Conservation (phyloP, 352 stramenopile species). For the Phytophthora pluvialis region DNA sequence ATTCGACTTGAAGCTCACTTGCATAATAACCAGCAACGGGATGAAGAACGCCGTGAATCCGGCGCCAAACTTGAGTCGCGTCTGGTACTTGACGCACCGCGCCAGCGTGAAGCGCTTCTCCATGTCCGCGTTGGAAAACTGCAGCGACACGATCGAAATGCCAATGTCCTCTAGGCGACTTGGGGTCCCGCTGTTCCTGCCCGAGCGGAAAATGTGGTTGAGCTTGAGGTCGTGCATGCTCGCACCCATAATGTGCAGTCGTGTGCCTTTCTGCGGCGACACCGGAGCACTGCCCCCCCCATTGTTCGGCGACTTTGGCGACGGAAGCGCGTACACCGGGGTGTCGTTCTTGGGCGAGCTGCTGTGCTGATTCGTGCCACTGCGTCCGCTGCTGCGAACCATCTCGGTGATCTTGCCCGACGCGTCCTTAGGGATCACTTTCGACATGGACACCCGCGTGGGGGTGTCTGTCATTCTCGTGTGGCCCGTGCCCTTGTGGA, state of each 20-base stretch:
- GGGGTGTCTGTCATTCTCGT: conserved; percentile 78
- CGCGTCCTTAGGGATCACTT: conserved; percentile 75
- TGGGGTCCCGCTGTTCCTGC: conserved; percentile 30
- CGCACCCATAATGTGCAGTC: conserved; percentile 53
- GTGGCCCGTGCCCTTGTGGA: conserved; percentile 74
- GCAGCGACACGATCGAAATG: conserved; percentile 75
- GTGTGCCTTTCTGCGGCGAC: conserved; percentile 44
- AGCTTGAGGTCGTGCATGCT: conserved; percentile 76
- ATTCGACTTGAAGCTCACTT: conserved; percentile 82
- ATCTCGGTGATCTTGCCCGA: conserved; percentile 38
- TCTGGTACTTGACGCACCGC: conserved; percentile 73
- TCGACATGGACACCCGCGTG: conserved; percentile 62
- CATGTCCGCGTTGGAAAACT: conserved; percentile 74
- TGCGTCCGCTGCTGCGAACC: conserved; percentile 40
- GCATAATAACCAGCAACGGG: conserved; percentile 85
- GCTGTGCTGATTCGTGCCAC: conserved; percentile 18
- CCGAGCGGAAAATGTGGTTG: conserved; percentile 64
- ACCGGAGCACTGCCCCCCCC: conserved; percentile 15
- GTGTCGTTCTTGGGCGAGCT: conserved; percentile 7
- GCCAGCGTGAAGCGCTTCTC: conserved; percentile 62
- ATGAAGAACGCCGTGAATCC: conserved; percentile 86
- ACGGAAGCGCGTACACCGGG: conserved; percentile 11
- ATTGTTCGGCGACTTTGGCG: conserved; percentile 26
- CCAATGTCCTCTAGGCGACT: conserved; percentile 81
- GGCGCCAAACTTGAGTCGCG: conserved; percentile 71